Base-by-base conservation (phyloP, 176 grass and related monocot genomes). In the Bolboschoenus planiculmis region DNA sequence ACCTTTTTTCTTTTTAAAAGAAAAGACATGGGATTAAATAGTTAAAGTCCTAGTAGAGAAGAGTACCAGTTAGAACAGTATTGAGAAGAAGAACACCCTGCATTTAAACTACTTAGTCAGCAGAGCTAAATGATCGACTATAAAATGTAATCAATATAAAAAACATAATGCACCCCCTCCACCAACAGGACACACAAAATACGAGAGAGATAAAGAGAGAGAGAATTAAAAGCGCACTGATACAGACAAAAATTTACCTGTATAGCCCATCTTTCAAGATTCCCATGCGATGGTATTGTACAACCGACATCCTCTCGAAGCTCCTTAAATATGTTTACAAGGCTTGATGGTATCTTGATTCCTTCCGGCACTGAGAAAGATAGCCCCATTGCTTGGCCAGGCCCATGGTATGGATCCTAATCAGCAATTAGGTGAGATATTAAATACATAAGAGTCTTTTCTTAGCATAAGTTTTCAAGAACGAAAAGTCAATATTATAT, bases 81-180 rank as follows among this genome's bases (percentile, higher is more conserved):
- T 99, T 99, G 70, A 99, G 92, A 84, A 99, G 85, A 63, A 99
- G 90, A 88, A 98, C 89, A 77, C 96, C 96, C 96, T 98, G 79
- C 77, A 95, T 83, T 66, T 42, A 81, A 35, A 82, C 10, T 5
- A 83, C 66, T 92, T 56, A 91, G 67, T 83, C 33, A 80, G 60
- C 39, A 76, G 63, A 36, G 39, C 59, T 2, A 81, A 46, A 84
- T 27, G 18, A 76, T 29, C 24, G 29, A 76, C 26, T 3, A 1
- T 16, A 75, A 30, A 44, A 51, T 76, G 3, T 76, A 29, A 75
- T 48, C 42, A 51, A 8, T n/a, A 68, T 36, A 58, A 51, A 50
- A 61, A 84, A 60, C 74, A 59, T 18, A 78, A 21, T 3, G 54
- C 46, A 66, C 35, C 62, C 44, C 42, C 23, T 30, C 50, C 86